phyloP scores from a whole-genome alignment of 2,329 filamentous ascomycete species.

The Penicillium sp. region DNA sequence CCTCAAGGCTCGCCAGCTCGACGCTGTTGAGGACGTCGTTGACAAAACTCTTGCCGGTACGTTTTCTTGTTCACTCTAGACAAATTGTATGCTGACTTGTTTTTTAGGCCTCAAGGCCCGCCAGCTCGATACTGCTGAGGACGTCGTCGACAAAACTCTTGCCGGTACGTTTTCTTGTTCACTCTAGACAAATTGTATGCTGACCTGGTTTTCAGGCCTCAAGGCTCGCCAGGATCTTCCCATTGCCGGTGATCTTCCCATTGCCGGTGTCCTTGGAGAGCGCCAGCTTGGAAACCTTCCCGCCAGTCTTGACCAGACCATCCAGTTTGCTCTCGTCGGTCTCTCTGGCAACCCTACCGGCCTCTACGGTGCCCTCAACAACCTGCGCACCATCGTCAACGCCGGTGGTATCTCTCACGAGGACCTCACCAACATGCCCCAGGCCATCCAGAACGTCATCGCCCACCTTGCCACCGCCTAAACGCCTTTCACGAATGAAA shows the following conservation, averaged over 20 bases:
- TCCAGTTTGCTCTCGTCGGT: constrained; percentile 4
- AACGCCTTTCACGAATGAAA: not conserved
- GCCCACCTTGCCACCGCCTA: constrained; percentile 14
- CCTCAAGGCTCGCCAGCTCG: not conserved
- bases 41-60: not conserved
- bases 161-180: not conserved
- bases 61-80: not conserved
- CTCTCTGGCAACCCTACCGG: constrained; percentile 18
- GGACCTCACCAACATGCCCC: constrained; percentile 14
- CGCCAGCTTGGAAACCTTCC: constrained; percentile 9
- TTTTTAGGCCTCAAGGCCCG: not conserved
- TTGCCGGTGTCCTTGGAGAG: not conserved
- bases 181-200: not conserved
- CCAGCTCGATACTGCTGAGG: not conserved
- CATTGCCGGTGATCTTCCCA: too few relatives aligned
- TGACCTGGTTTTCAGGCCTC: not conserved
- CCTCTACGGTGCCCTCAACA: constrained; percentile 17
- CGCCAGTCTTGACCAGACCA: constrained; percentile 6
- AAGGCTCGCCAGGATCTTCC: not conserved
- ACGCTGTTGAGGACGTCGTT: not conserved
- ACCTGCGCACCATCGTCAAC: constrained; percentile 4
- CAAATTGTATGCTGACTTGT: not conserved
- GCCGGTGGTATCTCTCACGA: constrained; percentile 11
- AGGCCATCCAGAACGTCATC: constrained; percentile 13
- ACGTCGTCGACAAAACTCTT: too few relatives aligned